A percentile compares a stretch with the other conserved stretches of the same genome.
Conservation (phyloP, 2,329 filamentous ascomycete genomes). For the Pestalotiopsis sp. region DNA sequence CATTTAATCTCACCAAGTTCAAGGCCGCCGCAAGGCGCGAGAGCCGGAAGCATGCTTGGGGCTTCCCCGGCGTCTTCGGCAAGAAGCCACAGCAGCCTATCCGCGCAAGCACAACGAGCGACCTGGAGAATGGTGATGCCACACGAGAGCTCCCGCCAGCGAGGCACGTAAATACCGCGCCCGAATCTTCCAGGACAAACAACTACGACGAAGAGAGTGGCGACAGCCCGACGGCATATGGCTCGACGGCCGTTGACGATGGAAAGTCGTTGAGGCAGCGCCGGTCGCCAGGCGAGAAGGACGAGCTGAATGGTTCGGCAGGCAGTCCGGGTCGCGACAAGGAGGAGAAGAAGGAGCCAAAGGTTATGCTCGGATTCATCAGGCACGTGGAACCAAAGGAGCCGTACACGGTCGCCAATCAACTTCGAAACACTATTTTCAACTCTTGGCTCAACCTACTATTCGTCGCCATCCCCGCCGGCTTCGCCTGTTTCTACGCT, state of each 20-base stretch:
- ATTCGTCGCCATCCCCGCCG: conserved; percentile 75
- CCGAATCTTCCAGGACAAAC: conserved; percentile 28
- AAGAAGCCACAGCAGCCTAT: not conserved
- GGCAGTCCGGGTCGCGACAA: not conserved
- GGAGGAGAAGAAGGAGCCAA: conserved; percentile 13
- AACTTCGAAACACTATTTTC: conserved; percentile 74
- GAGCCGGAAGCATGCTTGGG: conserved; percentile 2
- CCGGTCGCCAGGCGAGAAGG: not conserved
- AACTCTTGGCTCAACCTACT: conserved; percentile 88
- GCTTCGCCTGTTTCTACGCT: conserved; percentile 75
- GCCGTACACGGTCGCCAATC: conserved; percentile 63
- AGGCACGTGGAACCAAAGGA: conserved; percentile 51
- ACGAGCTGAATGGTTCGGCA: not conserved
- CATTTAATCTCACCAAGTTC: conserved; percentile 7
- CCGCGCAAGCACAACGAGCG: not conserved
- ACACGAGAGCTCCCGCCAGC: conserved; percentile 28
- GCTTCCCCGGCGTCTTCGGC: not conserved
- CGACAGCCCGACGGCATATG: conserved; percentile 2
- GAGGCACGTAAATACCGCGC: conserved; percentile 14
- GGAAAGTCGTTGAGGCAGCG: not conserved
- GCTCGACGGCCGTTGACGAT: not conserved
- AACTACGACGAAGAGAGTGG: conserved; percentile 23
- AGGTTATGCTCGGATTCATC: conserved; percentile 43
- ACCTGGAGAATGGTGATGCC: conserved; percentile 21
- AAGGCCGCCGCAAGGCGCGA: conserved; percentile 3